Percentiles rank a stretch among this genome's conserved stretches.
These are phyloP conservation scores for Gaeumannomyces sp. DNA, from an alignment of 2,329 filamentous ascomycete genomes.

Conservation along the genomic window DNA sequence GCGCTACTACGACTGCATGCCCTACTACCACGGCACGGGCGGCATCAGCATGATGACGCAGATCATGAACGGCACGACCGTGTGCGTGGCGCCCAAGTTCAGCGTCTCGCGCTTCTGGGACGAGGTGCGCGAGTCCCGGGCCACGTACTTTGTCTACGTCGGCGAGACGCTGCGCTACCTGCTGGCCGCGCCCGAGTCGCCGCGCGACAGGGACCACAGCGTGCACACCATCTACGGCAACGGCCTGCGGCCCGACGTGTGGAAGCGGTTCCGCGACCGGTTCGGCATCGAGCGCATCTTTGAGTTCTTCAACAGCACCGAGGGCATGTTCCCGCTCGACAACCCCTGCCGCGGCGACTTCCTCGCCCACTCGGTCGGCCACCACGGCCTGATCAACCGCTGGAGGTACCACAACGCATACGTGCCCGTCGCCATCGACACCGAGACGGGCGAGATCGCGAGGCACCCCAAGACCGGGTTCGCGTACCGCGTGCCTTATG, in stretches of 20 bases:
- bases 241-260: slow-evolving; percentile 63
- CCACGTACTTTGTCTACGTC: slow-evolving; percentile 71
- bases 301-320: slow-evolving; percentile 75
- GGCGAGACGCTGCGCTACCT: slow-evolving; percentile 73
- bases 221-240: slow-evolving; percentile 59
- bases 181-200: slow-evolving; percentile 58
- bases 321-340: slow-evolving; percentile 59
- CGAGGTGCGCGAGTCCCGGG: slow-evolving; percentile 60
- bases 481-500: slow-evolving; percentile 55
- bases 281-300: slow-evolving; percentile 57
- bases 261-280: slow-evolving; percentile 56
- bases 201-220: slow-evolving; percentile 52
- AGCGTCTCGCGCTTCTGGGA: slow-evolving; percentile 65
- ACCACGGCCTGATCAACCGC: slow-evolving; percentile 60
- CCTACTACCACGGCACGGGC: slow-evolving; percentile 69
- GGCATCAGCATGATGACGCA: slow-evolving; percentile 51
- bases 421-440: slow-evolving; percentile 63
- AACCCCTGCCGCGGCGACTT: slow-evolving; percentile 58
- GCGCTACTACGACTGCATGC: slow-evolving; percentile 73
- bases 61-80: slow-evolving; percentile 45
- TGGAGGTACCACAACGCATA: slow-evolving; percentile 45
- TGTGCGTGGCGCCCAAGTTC: slow-evolving; percentile 62
- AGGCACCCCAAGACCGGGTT: slow-evolving; percentile 64
- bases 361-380: slow-evolving; percentile 58
- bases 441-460: slow-evolving; percentile 59